Evolutionary conservation across 495 filamentous ascomycete species (phyloP), one percentile per base, ranked within the genome.

Genomic region (Amphirosellinia nigrospora): DNA sequence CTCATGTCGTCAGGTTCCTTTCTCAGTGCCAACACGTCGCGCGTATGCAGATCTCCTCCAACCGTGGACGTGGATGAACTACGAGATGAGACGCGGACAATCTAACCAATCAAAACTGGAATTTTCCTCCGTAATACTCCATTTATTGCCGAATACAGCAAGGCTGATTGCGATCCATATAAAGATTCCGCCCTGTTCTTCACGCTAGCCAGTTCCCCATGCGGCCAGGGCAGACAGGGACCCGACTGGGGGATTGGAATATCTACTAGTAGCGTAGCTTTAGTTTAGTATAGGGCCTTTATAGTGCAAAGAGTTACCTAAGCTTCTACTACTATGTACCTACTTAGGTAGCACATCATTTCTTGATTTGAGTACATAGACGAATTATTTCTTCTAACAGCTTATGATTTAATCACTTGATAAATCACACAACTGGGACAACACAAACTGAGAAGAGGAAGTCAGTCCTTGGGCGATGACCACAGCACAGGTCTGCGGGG

Each of bases 111-210:
- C 1, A 64, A 50, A 36, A 6, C 28, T 48, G 19, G 19, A 41
- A 10, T 21, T 10, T 48, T 28, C 15, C n/a, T n/a, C n/a, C n/a
- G n/a, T n/a, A n/a, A 5, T 16, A 23, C 43, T 30, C 61, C 61
- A 64, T 19, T 23, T 36, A 0, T 34, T 50, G 4, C 61, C 61
- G 28, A 50, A 43, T 43, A 11, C n/a, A 43, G 61, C 15, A 64
- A 64, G 26, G 61, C n/a, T 30, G 28, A 38, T 23, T 19, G 6
- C 19, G 61, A 64, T 64, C 61, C 19, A 48, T 41, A 48, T 64
- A 9, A 36, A 28, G 16, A 43, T 30, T 46, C 15, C 41, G 7
- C 26, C 28, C 43, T 19, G 19, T 21, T 50, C 28, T 8, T 21
- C 2, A 19, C 61, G 30, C 61, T 64, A 64, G 23, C 19, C 5